Evolutionary conservation across 1,284 basidiomycete species (phyloP).

Genomic region (Papiliotrema nemorosa): DNA sequence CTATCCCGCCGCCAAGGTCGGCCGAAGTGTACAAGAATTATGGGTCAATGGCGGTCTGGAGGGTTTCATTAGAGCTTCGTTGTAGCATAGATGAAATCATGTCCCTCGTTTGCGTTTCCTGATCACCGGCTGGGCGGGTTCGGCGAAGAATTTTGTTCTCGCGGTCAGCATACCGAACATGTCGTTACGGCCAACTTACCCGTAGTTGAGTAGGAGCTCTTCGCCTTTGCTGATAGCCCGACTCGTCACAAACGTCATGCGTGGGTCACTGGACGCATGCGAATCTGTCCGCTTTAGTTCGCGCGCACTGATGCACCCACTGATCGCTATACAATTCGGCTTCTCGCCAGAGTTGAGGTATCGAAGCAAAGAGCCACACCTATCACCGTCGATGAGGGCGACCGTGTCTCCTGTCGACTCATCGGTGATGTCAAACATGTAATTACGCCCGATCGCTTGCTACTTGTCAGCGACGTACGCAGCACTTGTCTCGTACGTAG

Average conservation of each 20-base stretch:
- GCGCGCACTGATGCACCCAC: conserved; percentile 8
- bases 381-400: conserved; percentile 16
- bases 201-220: conserved; percentile 20
- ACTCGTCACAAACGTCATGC: conserved; percentile 6
- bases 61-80: conserved; percentile 54
- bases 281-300: neutral
- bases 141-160: neutral
- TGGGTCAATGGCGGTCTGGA: conserved; percentile 55
- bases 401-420: too few species aligned
- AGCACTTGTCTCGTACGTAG: neutral
- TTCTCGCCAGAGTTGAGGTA: conserved; percentile 15
- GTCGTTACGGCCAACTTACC: conserved; percentile 6
- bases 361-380: conserved; percentile 12
- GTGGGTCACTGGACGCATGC: conserved; percentile 5
- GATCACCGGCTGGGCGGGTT: neutral
- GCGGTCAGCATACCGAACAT: neutral
- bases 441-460: conserved; percentile 12
- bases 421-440: conserved; percentile 13
- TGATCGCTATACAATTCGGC: conserved; percentile 7
- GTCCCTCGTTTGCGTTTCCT: neutral
- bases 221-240: conserved; percentile 12
- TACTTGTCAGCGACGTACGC: neutral
- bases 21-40: conserved; percentile 87
- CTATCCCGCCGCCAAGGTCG: conserved; percentile 72
- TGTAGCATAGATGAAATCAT: conserved; percentile 27